These are phyloP conservation scores for Albatrellus ellisii DNA, from an alignment of 768 basidiomycete species.

Conservation along the genomic window DNA sequence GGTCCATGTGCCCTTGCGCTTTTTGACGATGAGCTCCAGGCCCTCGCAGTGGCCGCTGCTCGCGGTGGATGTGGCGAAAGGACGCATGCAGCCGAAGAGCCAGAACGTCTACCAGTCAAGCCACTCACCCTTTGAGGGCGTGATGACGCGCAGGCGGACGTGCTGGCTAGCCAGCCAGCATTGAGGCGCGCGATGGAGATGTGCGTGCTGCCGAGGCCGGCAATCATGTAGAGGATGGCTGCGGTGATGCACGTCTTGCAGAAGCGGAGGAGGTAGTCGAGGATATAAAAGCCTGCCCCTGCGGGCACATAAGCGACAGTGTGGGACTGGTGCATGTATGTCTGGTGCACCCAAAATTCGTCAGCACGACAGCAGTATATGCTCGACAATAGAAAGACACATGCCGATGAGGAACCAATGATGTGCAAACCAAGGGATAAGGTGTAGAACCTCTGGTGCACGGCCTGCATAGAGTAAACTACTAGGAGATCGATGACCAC, in stretches of 20 bases:
- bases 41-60: slow-evolving; percentile 29
- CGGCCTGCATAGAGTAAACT: slow-evolving; percentile 26
- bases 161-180: slow-evolving; percentile 49
- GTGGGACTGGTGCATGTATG: not conserved
- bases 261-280: slow-evolving; percentile 34
- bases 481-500: slow-evolving; percentile 23
- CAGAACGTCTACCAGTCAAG: slow-evolving; percentile 19
- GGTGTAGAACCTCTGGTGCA: slow-evolving; percentile 28
- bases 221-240: slow-evolving; percentile 32
- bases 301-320: slow-evolving; percentile 30
- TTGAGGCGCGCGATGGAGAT: slow-evolving; percentile 31
- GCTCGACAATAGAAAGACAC: not conserved
- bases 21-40: slow-evolving; percentile 37
- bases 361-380: not conserved
- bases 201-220: slow-evolving; percentile 32
- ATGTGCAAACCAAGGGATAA: slow-evolving; percentile 31
- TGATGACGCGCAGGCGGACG: slow-evolving; percentile 36
- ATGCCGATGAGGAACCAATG: slow-evolving; percentile 28
- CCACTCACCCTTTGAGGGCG: slow-evolving; percentile 24
- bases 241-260: slow-evolving; percentile 30
- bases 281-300: slow-evolving; percentile 25
- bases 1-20: slow-evolving; percentile 39
- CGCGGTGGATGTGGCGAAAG: slow-evolving; percentile 35
- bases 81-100: slow-evolving; percentile 7
- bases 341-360: not conserved